Evolutionary conservation across 176 grass and related monocot genomes (phyloP), one percentile per base, ranked within the genome.

Genomic region (Pontederia crassipes): DNA sequence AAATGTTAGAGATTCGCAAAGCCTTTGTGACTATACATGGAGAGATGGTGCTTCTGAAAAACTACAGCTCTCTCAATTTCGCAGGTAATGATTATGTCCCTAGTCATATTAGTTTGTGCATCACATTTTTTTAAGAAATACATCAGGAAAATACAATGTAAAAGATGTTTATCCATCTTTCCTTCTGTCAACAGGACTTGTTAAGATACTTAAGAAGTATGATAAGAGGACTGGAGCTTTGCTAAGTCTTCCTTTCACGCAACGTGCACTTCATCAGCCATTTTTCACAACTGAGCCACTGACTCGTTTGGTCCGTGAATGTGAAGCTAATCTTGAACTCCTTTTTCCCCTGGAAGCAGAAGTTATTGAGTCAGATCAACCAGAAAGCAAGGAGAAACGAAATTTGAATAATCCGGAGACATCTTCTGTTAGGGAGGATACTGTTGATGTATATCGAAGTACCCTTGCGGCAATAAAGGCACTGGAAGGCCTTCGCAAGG

Each of bases 141-240:
- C 20, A 24, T 24, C 20, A 24, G 20, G 20, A 4, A 13, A 8
- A 12, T 28, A 17, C 9, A 13, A 13, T n/a, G 18, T 27, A n/a
- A 52, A 28, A 65, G 28, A 3, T 65, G 8, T 17, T 26, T 12
- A 28, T 27, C 2, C 18, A 8, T 17, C 18, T 18, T 7, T 2
- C n/a, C 26, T 11, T 69, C 15, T 24, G 13, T 54, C 56, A 12
- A n/a, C 68, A 98, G 93, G 86, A 54, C 64, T 92, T 12, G 81
- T 98, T 20, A 92, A 98, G 65, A 98, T 98, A 80, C 59, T 98
- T 35, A 98, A 97, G 56, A 92, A 92, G 75, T 98, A 92, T 66
- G 87, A 97, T 71, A 97, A 97, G 79, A 87, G 93, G 80, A 92
- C 87, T 46, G 93, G 93, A 0, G 79, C 79, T 20, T 68, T 91